A percentile compares a stretch with the other conserved stretches of the same genome.
These are phyloP conservation scores for Chamaecyparis obtusa DNA, from an alignment of 75 land plant genomes.

Conservation along the genomic window DNA sequence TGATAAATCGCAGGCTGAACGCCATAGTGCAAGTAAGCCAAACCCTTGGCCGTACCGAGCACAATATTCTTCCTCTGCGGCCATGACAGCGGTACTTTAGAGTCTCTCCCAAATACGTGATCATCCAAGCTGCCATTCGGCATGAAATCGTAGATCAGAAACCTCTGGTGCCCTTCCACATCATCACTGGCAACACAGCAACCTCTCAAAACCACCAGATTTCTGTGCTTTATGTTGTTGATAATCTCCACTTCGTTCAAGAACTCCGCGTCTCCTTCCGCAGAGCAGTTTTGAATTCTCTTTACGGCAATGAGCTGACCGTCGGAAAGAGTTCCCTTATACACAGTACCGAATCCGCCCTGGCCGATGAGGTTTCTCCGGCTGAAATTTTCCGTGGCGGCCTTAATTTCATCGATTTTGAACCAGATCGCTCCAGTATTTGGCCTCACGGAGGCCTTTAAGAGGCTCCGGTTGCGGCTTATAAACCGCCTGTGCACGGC, in stretches of 20 bases:
- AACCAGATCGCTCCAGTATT: conserved; percentile 60
- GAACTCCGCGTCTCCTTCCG: conserved; percentile 63
- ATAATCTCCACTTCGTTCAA: conserved; percentile 84
- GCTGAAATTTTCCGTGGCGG: conserved; percentile 50
- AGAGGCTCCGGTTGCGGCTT: conserved; percentile 6
- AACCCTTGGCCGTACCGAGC: conserved; percentile 58
- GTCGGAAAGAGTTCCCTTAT: conserved; percentile 53
- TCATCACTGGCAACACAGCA: conserved; percentile 59
- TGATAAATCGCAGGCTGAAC: conserved; percentile 26
- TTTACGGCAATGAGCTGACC: conserved; percentile 70
- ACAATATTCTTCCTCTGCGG: conserved; percentile 71
- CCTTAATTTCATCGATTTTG: conserved; percentile 11
- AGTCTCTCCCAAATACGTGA: conserved; percentile 34
- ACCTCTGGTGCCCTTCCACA: conserved; percentile 33
- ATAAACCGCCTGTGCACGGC: conserved; percentile 18
- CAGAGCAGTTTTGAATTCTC: conserved; percentile 52
- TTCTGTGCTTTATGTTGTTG: conserved; percentile 66
- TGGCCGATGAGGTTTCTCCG: conserved; percentile 51
- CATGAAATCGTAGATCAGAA: conserved; percentile 80
- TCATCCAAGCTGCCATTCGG: conserved; percentile 72
- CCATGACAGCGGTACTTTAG: conserved; percentile 40
- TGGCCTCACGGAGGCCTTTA: conserved; percentile 14
- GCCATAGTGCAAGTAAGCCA: conserved; percentile 21
- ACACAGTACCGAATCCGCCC: conserved; percentile 75
- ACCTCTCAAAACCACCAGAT: conserved; percentile 71